Conservation (phyloP, 208 protist genomes). For the Novymonas esmeraldas region DNA sequence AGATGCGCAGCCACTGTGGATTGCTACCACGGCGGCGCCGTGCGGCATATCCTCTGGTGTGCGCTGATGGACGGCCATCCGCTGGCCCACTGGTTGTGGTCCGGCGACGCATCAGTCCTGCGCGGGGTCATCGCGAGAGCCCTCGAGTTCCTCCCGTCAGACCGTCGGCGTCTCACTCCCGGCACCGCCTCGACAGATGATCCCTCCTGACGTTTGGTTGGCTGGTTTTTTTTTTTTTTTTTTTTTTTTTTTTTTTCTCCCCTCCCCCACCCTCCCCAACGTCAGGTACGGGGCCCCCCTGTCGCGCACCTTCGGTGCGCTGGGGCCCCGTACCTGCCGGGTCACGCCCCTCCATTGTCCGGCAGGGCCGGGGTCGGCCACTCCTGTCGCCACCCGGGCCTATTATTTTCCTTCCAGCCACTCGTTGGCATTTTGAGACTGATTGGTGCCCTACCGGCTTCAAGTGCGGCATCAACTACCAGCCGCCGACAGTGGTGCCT, state of each 20-base stretch:
- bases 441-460: conserved; percentile 47
- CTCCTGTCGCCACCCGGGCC: not conserved
- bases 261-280: too few species aligned
- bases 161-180: too few species aligned
- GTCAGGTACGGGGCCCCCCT: too few species aligned
- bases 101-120: not conserved
- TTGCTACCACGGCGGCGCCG: not conserved
- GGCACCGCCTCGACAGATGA: too few species aligned
- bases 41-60: not conserved
- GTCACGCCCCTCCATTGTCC: not conserved
- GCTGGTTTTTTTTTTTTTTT: too few species aligned
- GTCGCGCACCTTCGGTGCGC: too few species aligned
- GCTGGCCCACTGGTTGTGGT: not conserved
- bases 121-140: too few species aligned
- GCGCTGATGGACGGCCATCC: not conserved
- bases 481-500: conserved; percentile 96
- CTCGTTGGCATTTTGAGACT: not conserved
- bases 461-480: conserved; percentile 98
- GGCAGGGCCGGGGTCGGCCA: not conserved
- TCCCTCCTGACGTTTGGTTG: too few species aligned
- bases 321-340: not conserved
- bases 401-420: not conserved
- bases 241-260: too few species aligned
- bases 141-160: too few species aligned
- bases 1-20: not conserved